Conservation (phyloP, 768 basidiomycete species). For the Hemileccinum impolitum region DNA sequence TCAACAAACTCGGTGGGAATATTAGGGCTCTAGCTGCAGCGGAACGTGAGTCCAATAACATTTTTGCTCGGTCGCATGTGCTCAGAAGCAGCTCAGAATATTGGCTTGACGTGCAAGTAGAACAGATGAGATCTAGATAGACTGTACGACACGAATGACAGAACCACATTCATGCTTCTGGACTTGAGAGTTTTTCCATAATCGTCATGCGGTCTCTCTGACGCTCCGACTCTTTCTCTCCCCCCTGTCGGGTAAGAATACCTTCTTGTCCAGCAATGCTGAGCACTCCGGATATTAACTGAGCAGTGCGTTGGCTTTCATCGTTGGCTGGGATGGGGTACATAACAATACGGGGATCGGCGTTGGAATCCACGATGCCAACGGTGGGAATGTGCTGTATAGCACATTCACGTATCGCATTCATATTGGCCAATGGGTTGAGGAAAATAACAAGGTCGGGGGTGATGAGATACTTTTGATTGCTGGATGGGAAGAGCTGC, state of each 20-base stretch:
- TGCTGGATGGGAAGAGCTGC: conserved; percentile 65
- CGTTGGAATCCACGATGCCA: conserved; percentile 92
- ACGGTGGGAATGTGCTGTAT: conserved; percentile 89
- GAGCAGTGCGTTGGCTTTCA: conserved; percentile 87
- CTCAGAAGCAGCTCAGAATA: conserved; percentile 47
- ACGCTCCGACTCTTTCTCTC: conserved; percentile 22
- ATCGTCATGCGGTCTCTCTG: conserved; percentile 26
- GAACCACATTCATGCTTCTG: conserved; percentile 12
- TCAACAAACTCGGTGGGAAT: conserved; percentile 92
- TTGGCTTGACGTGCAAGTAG: conserved; percentile 65
- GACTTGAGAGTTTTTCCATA: conserved; percentile 22
- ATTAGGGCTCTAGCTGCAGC: conserved; percentile 80
- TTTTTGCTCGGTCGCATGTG: conserved; percentile 1
- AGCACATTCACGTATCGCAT: conserved; percentile 90
- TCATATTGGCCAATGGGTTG: conserved; percentile 81
- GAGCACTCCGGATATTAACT: conserved; percentile 85
- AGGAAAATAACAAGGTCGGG: conserved; percentile 92
- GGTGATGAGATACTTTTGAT: conserved; percentile 50
- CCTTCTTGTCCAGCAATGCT: conserved; percentile 86
- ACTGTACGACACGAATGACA: conserved; percentile 2
- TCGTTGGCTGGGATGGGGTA: conserved; percentile 99
- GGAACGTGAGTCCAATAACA: conserved; percentile 61
- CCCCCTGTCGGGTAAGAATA: conserved; percentile 42
- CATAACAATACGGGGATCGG: conserved; percentile 94
- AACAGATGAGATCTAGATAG: conserved; percentile 31